Percentiles rank a stretch among this genome's conserved stretches.
phyloP scores from a whole-genome alignment of 202 grass and related monocot species.

The Musa balbisiana region DNA sequence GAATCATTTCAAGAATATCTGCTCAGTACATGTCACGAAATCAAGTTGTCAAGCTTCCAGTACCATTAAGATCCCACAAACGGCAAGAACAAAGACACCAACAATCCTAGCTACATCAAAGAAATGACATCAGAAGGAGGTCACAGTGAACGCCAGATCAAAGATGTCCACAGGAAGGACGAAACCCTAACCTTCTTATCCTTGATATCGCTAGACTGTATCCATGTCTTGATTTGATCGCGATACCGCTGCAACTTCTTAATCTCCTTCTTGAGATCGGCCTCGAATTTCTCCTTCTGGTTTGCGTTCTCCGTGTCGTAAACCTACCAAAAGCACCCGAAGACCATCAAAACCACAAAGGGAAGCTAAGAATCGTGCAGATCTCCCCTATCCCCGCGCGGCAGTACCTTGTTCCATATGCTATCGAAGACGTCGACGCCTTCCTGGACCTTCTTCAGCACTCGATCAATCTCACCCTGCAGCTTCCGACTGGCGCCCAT shows the following conservation, averaged over 20 bases:
- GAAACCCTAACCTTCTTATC: constrained; percentile 75
- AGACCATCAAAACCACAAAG: neutral
- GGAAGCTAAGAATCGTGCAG: too few relatives aligned
- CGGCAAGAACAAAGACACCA: neutral
- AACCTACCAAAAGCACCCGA: constrained; percentile 35
- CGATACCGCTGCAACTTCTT: constrained; percentile 97
- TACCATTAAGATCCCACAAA: neutral
- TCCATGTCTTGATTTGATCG: constrained; percentile 99
- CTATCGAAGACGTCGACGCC: constrained; percentile 99
- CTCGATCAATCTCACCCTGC: constrained; percentile 98
- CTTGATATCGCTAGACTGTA: constrained; percentile 99
- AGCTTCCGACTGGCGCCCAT: constrained; percentile 98
- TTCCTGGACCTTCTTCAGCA: constrained; percentile 99
- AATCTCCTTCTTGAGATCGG: constrained; percentile 99
- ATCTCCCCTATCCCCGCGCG: neutral
- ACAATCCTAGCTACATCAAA: neutral
- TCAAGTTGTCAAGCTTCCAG: neutral
- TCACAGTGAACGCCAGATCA: too few relatives aligned
- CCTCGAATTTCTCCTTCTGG: constrained; percentile 99
- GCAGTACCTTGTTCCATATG: constrained; percentile 90
- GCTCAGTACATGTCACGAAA: too few relatives aligned
- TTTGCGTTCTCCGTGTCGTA: constrained; percentile 98
- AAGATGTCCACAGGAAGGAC: too few relatives aligned
- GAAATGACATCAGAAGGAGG: too few relatives aligned
- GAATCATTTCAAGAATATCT: neutral